These are phyloP conservation scores for Hawksworthiomyces lignivorus DNA, from an alignment of 2,329 filamentous ascomycete genomes.

Conservation along the genomic window DNA sequence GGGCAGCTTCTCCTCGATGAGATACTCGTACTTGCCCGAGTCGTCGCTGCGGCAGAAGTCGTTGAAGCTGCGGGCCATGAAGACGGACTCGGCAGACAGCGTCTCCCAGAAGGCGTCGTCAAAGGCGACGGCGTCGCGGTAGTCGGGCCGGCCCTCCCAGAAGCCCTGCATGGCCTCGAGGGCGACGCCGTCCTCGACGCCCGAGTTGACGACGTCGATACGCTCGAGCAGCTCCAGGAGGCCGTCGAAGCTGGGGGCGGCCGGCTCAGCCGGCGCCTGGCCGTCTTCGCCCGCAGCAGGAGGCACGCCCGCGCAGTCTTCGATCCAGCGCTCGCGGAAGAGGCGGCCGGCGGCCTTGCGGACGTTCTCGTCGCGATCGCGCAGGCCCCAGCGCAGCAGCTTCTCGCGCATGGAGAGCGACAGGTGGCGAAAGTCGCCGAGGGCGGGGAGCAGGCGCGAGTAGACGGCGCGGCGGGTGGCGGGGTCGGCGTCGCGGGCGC, in stretches of 20 bases:
- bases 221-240: constrained; percentile 86
- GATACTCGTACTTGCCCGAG: constrained; percentile 63
- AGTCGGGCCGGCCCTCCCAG: constrained; percentile 86
- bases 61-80: constrained; percentile 87
- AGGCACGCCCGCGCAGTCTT: constrained; percentile 72
- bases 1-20: constrained; percentile 88
- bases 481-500: constrained; percentile 81
- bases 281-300: constrained; percentile 49
- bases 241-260: constrained; percentile 67
- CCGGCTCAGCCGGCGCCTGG: constrained; percentile 42
- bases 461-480: constrained; percentile 81
- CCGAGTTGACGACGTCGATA: constrained; percentile 87
- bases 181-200: constrained; percentile 81
- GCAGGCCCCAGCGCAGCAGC: constrained; percentile 84
- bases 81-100: constrained; percentile 75
- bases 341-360: constrained; percentile 83
- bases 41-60: constrained; percentile 76
- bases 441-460: constrained; percentile 72
- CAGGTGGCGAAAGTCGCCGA: constrained; percentile 91
- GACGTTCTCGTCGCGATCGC: constrained; percentile 90
- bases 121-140: constrained; percentile 64
- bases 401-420: constrained; percentile 94
- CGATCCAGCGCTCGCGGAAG: constrained; percentile 95
- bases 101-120: constrained; percentile 74
- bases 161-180: constrained; percentile 93